Conservation (phyloP, 75 land plant species). For the Cryptomeria japonica region DNA sequence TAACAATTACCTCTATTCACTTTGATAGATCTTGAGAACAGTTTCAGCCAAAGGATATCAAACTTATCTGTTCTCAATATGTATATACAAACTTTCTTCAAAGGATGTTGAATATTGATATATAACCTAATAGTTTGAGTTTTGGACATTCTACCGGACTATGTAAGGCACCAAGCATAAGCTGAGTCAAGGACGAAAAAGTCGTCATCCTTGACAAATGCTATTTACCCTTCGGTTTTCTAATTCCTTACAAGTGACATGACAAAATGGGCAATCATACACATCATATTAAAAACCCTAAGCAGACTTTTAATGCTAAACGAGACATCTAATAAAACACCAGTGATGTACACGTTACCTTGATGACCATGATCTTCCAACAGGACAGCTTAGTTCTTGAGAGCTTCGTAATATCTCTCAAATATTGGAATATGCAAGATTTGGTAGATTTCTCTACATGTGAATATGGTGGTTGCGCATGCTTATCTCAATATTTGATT, state of each 20-base stretch:
- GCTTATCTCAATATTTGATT: too few species aligned
- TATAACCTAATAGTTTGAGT: not conserved
- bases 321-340: not conserved
- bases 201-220: not conserved
- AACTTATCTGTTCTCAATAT: too few species aligned
- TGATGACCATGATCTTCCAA: not conserved
- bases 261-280: not conserved
- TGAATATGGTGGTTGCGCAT: too few species aligned
- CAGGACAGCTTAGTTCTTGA: too few species aligned
- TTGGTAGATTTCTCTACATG: too few species aligned
- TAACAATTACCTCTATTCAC: not conserved
- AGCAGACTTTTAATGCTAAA: not conserved
- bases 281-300: not conserved
- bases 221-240: not conserved
- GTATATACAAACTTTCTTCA: not conserved
- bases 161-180: not conserved
- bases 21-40: not conserved
- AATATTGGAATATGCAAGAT: too few species aligned
- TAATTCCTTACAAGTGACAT: not conserved
- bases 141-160: not conserved
- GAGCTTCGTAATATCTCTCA: too few species aligned
- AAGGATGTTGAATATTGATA: not conserved
- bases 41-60: not conserved
- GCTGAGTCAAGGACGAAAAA: not conserved
- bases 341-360: slow-evolving; percentile 1